Conservation (phyloP, 176 grass and related monocot genomes). For the sorghum (Sorghum bicolor) region Sorghum_bicolor_NCBIv3 NC_012870.2:19785501-19786000, state of each 20-base stretch:
- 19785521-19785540: conserved; percentile 73
- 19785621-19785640: conserved; percentile 75
- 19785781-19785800: conserved; percentile 59
- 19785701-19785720: conserved; percentile 89
- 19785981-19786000: conserved; percentile 34
- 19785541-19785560: conserved; percentile 79
- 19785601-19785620: conserved; percentile 60
- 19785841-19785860: conserved; percentile 61
- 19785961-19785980: conserved; percentile 37
- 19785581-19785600: conserved; percentile 56
- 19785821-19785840: conserved; percentile 38
- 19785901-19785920: conserved; percentile 70
- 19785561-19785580: conserved; percentile 69
- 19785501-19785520: conserved; percentile 69
- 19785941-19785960: conserved; percentile 55
- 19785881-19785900: conserved; percentile 98
- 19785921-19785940: conserved; percentile 76
- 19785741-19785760: conserved; percentile 65
- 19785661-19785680: conserved; percentile 29
- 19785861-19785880: conserved; percentile 92
- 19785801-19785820: conserved; percentile 32
- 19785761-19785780: conserved; percentile 68
- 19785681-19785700: conserved; percentile 59
- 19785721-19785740: conserved; percentile 84
- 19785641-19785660: conserved; percentile 65